phyloP scores from a whole-genome alignment of 2,329 filamentous ascomycete species.

The Golovinomyces cichoracearum region DNA sequence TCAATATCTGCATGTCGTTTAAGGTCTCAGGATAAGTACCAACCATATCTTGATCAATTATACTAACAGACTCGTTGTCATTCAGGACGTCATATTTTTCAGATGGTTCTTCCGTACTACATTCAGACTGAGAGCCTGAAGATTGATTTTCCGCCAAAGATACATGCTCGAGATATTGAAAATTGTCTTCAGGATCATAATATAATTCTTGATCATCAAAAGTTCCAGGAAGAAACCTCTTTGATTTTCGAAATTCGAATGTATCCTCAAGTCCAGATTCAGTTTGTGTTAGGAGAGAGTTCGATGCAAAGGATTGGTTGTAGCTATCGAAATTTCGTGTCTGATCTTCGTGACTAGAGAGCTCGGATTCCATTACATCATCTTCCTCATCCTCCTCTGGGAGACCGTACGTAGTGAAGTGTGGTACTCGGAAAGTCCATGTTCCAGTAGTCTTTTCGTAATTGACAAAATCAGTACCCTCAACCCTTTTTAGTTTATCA shows the following conservation, averaged over 20 bases:
- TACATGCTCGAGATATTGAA: constrained; percentile 22
- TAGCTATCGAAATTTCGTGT: constrained; percentile 17
- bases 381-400: constrained; percentile 49
- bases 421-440: constrained; percentile 83
- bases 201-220: constrained; percentile 39
- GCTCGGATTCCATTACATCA: constrained; percentile 24
- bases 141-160: constrained; percentile 90
- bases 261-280: constrained; percentile 16
- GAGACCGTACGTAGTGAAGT: constrained; percentile 87
- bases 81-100: constrained; percentile 38
- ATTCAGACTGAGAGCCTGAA: constrained; percentile 47
- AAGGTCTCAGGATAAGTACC: constrained; percentile 49
- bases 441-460: constrained; percentile 59
- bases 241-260: constrained; percentile 14
- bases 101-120: constrained; percentile 27
- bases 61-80: constrained; percentile 54
- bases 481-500: constrained; percentile 51
- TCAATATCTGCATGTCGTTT: constrained; percentile 46
- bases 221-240: constrained; percentile 41
- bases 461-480: constrained; percentile 53
- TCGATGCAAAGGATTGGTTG: constrained; percentile 15
- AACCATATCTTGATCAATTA: constrained; percentile 46
- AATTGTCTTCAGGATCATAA: constrained; percentile 25
- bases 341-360: constrained; percentile 19
- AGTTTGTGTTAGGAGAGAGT: constrained; percentile 16